phyloP scores from a whole-genome alignment of 2,329 filamentous ascomycete species.

The Cladobotryum protrusum region DNA sequence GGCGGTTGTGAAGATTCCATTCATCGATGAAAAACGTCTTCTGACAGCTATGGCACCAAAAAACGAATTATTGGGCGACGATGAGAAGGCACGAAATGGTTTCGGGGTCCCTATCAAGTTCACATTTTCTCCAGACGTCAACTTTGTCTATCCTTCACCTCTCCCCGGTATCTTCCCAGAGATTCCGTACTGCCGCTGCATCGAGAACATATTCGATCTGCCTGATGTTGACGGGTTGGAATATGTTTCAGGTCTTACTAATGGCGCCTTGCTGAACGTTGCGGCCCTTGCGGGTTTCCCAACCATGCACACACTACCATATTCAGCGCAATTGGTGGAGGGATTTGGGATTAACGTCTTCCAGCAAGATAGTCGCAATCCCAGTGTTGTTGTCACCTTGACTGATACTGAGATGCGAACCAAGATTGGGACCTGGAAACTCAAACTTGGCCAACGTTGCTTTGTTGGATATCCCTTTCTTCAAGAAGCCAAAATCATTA shows the following conservation, averaged over 20 bases:
- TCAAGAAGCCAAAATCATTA: slow-evolving; percentile 84
- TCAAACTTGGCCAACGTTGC: slow-evolving; percentile 76
- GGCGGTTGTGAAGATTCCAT: slow-evolving; percentile 96
- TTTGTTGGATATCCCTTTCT: slow-evolving; percentile 94
- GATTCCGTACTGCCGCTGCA: slow-evolving; percentile 76
- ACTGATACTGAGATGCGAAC: slow-evolving; percentile 66
- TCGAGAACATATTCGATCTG: slow-evolving; percentile 94
- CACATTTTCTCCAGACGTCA: slow-evolving; percentile 69
- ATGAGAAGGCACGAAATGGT: slow-evolving; percentile 76
- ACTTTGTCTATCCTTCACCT: slow-evolving; percentile 82
- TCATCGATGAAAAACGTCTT: slow-evolving; percentile 88
- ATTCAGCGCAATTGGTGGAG: slow-evolving; percentile 62
- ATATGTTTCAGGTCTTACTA: slow-evolving; percentile 74
- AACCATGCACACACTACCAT: slow-evolving; percentile 77
- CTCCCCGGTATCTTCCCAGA: slow-evolving; percentile 87
- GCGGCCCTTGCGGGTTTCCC: slow-evolving; percentile 91
- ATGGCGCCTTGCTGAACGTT: slow-evolving; percentile 74
- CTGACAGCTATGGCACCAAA: slow-evolving; percentile 80
- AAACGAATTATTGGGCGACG: slow-evolving; percentile 68
- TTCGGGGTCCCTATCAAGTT: slow-evolving; percentile 94
- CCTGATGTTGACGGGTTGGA: slow-evolving; percentile 87
- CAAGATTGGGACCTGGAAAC: slow-evolving; percentile 65
- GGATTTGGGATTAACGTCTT: slow-evolving; percentile 92
- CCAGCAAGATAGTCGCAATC: slow-evolving; percentile 90
- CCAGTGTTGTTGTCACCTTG: slow-evolving; percentile 89